phyloP scores from a whole-genome alignment of 441 rosid species.

The Croton setiger region DNA sequence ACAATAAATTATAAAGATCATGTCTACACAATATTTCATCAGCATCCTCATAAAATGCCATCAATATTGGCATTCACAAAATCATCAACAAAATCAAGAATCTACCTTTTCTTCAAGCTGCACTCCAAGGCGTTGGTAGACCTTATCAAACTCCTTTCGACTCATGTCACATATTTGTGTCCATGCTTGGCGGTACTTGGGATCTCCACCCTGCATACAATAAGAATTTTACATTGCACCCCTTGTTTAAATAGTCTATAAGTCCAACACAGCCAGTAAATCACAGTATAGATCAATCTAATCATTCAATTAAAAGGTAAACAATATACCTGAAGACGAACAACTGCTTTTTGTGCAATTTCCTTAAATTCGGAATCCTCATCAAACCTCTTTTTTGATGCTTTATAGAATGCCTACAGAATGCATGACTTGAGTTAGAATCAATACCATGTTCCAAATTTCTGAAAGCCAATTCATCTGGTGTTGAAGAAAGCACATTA shows the following conservation, averaged over 20 bases:
- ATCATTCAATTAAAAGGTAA: background rate
- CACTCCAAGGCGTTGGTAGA: conserved; percentile 69
- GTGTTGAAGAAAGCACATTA: background rate
- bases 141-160: conserved; percentile 70
- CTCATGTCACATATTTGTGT: conserved; percentile 81
- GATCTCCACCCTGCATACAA: conserved; percentile 67
- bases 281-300: background rate
- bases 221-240: background rate
- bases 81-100: background rate
- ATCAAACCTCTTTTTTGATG: conserved; percentile 76
- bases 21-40: background rate
- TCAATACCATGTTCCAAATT: background rate
- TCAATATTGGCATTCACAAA: background rate
- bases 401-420: conserved; percentile 69
- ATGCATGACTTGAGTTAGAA: background rate
- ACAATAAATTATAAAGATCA: background rate
- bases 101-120: conserved; percentile 78
- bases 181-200: conserved; percentile 74
- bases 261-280: background rate
- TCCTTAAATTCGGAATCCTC: conserved; percentile 67
- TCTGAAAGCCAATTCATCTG: background rate
- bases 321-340: conserved; percentile 73
- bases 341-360: conserved; percentile 86
- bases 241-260: background rate
- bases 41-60: background rate